phyloP scores from a whole-genome alignment of 352 stramenopile genomes.

The Thalassiosira pacifica region DNA sequence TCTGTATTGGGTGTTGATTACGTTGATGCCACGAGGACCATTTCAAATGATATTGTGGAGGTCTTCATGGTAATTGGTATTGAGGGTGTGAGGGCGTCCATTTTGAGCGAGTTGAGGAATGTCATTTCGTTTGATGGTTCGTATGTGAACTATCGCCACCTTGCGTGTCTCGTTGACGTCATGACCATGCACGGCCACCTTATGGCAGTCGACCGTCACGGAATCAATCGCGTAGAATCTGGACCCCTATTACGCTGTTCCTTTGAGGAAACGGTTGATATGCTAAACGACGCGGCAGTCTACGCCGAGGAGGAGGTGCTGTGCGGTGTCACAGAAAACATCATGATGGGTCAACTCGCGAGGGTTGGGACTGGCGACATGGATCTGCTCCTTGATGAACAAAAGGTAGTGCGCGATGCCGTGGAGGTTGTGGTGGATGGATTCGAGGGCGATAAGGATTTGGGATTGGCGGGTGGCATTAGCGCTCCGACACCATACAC shows the following conservation, averaged over 20 bases:
- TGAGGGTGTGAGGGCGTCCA: conserved; percentile 87
- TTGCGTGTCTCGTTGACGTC: conserved; percentile 97
- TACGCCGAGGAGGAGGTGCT: conserved; percentile 98
- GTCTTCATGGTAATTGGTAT: conserved; percentile 95
- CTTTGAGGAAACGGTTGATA: conserved; percentile 99
- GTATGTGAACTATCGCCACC: conserved; percentile 99
- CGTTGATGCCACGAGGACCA: conserved; percentile 96
- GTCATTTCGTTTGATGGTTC: conserved; percentile 99
- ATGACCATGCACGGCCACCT: conserved; percentile 99
- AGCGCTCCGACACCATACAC: conserved; percentile 87
- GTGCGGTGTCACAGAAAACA: conserved; percentile 98
- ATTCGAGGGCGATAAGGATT: conserved; percentile 92
- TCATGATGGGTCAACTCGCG: conserved; percentile 98
- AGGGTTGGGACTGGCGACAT: conserved; percentile 97
- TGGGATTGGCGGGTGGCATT: conserved; percentile 91
- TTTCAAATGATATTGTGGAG: conserved; percentile 99
- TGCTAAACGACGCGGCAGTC: conserved; percentile 98
- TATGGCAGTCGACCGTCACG: conserved; percentile 97
- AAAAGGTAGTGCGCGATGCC: conserved; percentile 95
- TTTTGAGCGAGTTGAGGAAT: conserved; percentile 95
- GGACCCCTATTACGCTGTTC: conserved; percentile 97
- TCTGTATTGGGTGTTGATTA: conserved; percentile 96
- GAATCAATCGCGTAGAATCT: conserved; percentile 99
- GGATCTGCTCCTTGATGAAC: conserved; percentile 97
- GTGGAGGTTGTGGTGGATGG: conserved; percentile 97